These are phyloP conservation scores for Aspergillus sp. DNA, from an alignment of 2,329 filamentous ascomycete species.

Conservation along the genomic window DNA sequence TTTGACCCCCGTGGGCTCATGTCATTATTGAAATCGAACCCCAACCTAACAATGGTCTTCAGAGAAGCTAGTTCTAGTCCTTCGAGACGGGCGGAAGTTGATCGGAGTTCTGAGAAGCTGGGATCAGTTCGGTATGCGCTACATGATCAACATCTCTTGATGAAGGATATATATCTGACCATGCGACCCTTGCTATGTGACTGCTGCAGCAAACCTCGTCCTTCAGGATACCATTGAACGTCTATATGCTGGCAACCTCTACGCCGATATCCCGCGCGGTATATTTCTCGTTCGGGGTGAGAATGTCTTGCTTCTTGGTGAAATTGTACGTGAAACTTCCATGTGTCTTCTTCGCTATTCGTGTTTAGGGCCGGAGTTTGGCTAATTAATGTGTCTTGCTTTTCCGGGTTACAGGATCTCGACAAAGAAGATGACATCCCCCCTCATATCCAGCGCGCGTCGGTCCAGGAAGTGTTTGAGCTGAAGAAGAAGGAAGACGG, in stretches of 20 bases:
- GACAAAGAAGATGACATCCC: constrained; percentile 92
- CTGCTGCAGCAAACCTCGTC: constrained; percentile 79
- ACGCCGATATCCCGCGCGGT: constrained; percentile 81
- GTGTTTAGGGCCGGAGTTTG: neutral
- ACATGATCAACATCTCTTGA: too few relatives aligned
- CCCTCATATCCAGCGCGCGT: constrained; percentile 65
- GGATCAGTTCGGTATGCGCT: constrained; percentile 87
- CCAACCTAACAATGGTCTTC: constrained; percentile 10
- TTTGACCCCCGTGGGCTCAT: neutral
- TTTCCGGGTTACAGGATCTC: constrained; percentile 63
- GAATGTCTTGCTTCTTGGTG: constrained; percentile 92
- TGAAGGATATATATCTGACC: neutral
- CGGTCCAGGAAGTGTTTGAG: constrained; percentile 68
- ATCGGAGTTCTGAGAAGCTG: constrained; percentile 91
- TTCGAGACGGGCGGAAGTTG: constrained; percentile 91
- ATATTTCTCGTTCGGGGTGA: constrained; percentile 92
- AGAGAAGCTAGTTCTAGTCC: constrained; percentile 93
- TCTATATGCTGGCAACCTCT: constrained; percentile 73
- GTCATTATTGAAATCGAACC: too few relatives aligned
- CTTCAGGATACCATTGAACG: constrained; percentile 91
- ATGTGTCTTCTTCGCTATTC: neutral
- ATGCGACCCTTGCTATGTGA: neutral
- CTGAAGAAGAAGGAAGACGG: constrained; percentile 71
- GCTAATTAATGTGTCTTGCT: neutral
- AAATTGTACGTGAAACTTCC: constrained; percentile 61